Base-by-base conservation (phyloP, 208 protist species). In the Sergeia podlipaevii region DNA sequence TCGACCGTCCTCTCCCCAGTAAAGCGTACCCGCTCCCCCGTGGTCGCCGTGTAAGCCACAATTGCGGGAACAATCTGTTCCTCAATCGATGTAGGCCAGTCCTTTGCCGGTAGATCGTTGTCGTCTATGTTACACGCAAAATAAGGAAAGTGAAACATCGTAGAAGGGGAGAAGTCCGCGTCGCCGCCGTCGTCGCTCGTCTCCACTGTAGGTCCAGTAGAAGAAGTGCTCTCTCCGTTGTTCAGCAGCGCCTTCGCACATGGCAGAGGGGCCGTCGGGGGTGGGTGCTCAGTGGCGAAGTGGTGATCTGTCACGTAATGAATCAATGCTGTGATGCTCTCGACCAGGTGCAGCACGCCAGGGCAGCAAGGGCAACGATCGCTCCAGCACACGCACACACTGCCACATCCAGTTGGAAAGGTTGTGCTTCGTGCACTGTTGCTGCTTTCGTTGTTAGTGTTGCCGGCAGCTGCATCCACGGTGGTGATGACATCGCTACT, bases 41-140 rank as follows among this genome's bases (percentile, higher is more conserved):
- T 7, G 20, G 39, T 28, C 3, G 30, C 27, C 0, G 44, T 57
- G 57, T 79, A 86, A 6, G 60, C 74, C 10, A 73, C 74, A 20
- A 79, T 45, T 29, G 70, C 61, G 10, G 78, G 78, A 34, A 86
- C 70, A 2, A 67, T 48, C 47, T 70, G 69, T 26, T 65, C 55
- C 26, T 36, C 36, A 29, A 53, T 24, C 36, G 45, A 49, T n/a
- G 53, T 48, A 6, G 80, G 76, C 80, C 80, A 88, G 56, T 84
- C 74, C 23, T 21, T 39, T 23, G 28, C 42, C 17, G 72, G 36
- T 13, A 81, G 59, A 24, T 88, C 80, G 57, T 88, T 88, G 34
- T 81, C 65, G 57, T 88, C 80, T 48, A 88, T 79, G 65, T 81
- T 84, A 36, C 75, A 82, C 21, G 48, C 52, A 8, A 84, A 37